phyloP scores from a whole-genome alignment of 2,329 filamentous ascomycete species.

The Zymoseptoria brevis region DNA sequence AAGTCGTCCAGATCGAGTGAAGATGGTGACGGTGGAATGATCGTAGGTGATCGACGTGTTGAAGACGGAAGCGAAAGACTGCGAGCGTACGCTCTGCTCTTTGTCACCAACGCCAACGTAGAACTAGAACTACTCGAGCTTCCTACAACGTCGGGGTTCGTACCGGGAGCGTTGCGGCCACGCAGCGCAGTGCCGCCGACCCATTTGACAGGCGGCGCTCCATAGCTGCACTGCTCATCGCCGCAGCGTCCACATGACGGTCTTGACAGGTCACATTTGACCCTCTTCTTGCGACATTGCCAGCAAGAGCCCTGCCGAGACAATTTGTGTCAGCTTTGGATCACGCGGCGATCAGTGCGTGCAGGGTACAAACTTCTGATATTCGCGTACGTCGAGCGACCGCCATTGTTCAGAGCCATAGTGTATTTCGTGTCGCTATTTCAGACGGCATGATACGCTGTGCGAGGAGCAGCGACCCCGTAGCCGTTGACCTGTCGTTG shows the following conservation, averaged over 20 bases:
- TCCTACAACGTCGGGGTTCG: not conserved
- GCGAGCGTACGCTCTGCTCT: not conserved
- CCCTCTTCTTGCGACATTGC: conserved; percentile 8
- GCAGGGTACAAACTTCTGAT: not conserved
- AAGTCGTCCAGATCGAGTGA: conserved; percentile 4
- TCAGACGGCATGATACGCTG: not conserved
- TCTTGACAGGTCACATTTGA: conserved; percentile 11
- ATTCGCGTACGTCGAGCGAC: not conserved
- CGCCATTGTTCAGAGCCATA: not conserved
- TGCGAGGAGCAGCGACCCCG: not conserved
- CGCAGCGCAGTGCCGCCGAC: conserved; percentile 12
- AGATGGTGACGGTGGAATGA: conserved; percentile 1
- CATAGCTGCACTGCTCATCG: conserved; percentile 11
- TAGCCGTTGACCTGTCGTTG: not conserved
- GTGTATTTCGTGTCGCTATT: not conserved
- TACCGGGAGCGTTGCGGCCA: conserved; percentile 7
- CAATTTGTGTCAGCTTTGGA: not conserved
- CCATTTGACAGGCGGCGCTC: conserved; percentile 10
- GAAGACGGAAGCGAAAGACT: not conserved
- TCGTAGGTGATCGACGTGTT: not conserved
- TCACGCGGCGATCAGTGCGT: not conserved
- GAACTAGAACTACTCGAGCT: too few relatives aligned
- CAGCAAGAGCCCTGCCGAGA: conserved; percentile 10
- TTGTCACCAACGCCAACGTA: not conserved
- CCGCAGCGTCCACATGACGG: conserved; percentile 9